Conservation (phyloP, 2,329 filamentous ascomycete species). For the Sclerotinia glacialis region DNA sequence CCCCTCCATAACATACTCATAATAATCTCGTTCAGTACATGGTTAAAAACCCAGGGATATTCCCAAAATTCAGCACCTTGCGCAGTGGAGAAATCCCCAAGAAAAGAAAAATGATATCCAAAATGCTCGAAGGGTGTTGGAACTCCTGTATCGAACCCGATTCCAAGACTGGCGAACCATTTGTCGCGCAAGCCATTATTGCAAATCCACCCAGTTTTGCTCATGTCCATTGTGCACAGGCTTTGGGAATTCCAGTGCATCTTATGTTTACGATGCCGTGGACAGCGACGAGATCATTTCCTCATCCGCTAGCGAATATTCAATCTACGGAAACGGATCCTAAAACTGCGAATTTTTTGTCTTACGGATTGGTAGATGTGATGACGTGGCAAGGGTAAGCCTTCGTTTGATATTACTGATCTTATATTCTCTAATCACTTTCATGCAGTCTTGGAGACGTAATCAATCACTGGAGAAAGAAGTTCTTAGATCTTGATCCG, state of each 20-base stretch:
- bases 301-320: slow-evolving; percentile 72
- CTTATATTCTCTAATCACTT: not conserved
- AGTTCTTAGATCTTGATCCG: slow-evolving; percentile 66
- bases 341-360: slow-evolving; percentile 73
- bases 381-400: slow-evolving; percentile 73
- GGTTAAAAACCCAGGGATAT: slow-evolving; percentile 80
- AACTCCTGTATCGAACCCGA: slow-evolving; percentile 67
- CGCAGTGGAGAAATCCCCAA: slow-evolving; percentile 71
- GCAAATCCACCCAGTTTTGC: slow-evolving; percentile 77
- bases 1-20: not conserved
- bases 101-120: slow-evolving; percentile 68
- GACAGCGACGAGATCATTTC: slow-evolving; percentile 69
- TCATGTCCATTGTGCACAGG: slow-evolving; percentile 42
- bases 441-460: slow-evolving; percentile 59
- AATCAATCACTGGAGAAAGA: slow-evolving; percentile 68
- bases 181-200: slow-evolving; percentile 72
- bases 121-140: slow-evolving; percentile 80
- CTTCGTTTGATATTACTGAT: not conserved
- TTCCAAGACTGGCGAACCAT: slow-evolving; percentile 36
- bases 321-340: slow-evolving; percentile 62
- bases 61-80: slow-evolving; percentile 73
- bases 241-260: slow-evolving; percentile 8
- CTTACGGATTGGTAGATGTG: slow-evolving; percentile 74
- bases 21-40: not conserved
- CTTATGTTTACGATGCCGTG: slow-evolving; percentile 56